Evolutionary conservation across 1,139 yeast genomes (phyloP).

Genomic region (Yamadazyma oceani): DNA sequence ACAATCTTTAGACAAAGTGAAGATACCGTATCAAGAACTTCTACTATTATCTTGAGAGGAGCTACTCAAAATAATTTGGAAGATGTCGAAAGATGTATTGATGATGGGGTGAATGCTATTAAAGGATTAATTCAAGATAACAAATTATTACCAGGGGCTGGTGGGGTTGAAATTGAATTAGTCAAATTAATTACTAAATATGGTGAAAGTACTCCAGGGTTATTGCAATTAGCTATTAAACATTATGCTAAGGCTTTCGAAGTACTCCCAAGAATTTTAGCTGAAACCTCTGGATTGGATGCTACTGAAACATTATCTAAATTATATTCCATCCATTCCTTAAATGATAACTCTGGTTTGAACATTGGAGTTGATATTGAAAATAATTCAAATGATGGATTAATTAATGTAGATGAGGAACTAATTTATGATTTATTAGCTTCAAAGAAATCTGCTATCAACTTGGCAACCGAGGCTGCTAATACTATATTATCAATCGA

Average conservation of each 20-base stretch:
- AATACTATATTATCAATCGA: constrained; percentile 86
- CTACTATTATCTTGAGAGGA: constrained; percentile 92
- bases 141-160: constrained; percentile 91
- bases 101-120: constrained; percentile 91
- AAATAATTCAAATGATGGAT: constrained; percentile 59
- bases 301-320: constrained; percentile 84
- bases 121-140: constrained; percentile 83
- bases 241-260: constrained; percentile 94
- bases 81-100: constrained; percentile 95
- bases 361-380: constrained; percentile 74
- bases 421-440: constrained; percentile 79
- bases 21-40: constrained; percentile 64
- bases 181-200: constrained; percentile 75
- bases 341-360: constrained; percentile 30
- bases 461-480: constrained; percentile 95
- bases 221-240: constrained; percentile 89
- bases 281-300: constrained; percentile 94
- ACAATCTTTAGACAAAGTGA: constrained; percentile 86
- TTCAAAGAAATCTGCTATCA: constrained; percentile 82
- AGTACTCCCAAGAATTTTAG: constrained; percentile 90
- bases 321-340: constrained; percentile 81
- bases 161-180: constrained; percentile 91
- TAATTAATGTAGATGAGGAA: constrained; percentile 65
- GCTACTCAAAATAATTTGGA: constrained; percentile 96
- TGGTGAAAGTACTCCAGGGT: constrained; percentile 94